phyloP scores from a whole-genome alignment of 306 rosid species.

The Mimosa pudica region DNA sequence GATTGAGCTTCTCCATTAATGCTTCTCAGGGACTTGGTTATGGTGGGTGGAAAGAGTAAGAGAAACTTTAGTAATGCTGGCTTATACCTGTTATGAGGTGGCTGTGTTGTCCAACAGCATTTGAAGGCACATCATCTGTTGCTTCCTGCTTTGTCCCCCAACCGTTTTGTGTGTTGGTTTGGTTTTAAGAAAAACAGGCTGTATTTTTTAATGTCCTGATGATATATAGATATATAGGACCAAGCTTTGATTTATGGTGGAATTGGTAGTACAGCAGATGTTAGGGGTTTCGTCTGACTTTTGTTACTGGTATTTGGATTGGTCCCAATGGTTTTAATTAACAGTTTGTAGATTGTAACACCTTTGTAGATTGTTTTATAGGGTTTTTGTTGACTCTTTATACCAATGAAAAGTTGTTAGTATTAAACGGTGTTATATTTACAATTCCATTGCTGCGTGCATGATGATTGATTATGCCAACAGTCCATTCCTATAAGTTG shows the following conservation, averaged over 20 bases:
- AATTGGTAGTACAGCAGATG: constrained; percentile 27
- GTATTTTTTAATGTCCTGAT: constrained; percentile 60
- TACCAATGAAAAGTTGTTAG: constrained; percentile 19
- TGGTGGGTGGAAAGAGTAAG: constrained; percentile 40
- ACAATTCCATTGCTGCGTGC: neutral
- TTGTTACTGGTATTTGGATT: constrained; percentile 19
- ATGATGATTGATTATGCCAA: neutral
- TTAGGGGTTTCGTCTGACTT: neutral
- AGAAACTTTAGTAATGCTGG: constrained; percentile 47
- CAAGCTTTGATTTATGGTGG: constrained; percentile 29
- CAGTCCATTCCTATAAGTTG: too few species aligned
- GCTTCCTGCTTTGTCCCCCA: constrained; percentile 25
- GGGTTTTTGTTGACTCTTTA: neutral
- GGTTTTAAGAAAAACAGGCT: constrained; percentile 55
- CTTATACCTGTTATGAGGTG: constrained; percentile 38
- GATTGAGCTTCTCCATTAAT: constrained; percentile 27
- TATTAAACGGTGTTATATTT: neutral
- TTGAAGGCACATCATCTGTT: constrained; percentile 36
- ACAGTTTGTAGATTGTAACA: constrained; percentile 15
- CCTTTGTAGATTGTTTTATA: constrained; percentile 21
- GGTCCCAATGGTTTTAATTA: constrained; percentile 38
- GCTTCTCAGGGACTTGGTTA: constrained; percentile 35
- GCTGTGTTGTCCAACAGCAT: constrained; percentile 39
- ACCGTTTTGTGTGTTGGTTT: constrained; percentile 35
- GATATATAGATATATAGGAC: constrained; percentile 37